Base-by-base conservation (phyloP, 1,139 yeast genomes). In the Lodderomyces beijingensis region DNA sequence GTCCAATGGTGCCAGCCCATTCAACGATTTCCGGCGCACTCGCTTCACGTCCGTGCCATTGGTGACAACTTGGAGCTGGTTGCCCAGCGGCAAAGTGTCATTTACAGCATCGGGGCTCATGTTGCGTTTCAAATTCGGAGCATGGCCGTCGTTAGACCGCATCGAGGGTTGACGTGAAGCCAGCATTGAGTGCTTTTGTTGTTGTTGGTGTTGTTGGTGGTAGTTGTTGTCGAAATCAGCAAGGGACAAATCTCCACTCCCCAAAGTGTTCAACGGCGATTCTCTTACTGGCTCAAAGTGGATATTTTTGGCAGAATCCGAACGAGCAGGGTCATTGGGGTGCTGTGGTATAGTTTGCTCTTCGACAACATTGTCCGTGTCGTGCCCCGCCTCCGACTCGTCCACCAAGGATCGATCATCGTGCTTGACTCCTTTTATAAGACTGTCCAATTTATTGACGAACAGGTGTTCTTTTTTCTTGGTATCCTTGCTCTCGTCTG, bases 221-320 rank as follows among this genome's bases (percentile, higher is more conserved):
- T 12, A 16, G 12, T 9, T 16, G 18, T 34, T 22, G 8, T 72
- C 75, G 34, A 79, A 65, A 27, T 74, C 73, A 32, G 75, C 80
- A 12, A 87, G 57, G 0, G 81, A 67, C 33, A 87, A 61, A 38
- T 78, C 77, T 1, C 95, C 95, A 36, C 70, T 65, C 1, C 95
- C 95, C 43, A 86, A 53, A 0, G 93, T 77, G 23, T 72, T 66
- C 16, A 81, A 50, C 0, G 83, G 71, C 23, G 77, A 62, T 39
- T 73, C 66, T 26, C 79, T 62, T 1, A 82, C 54, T 0, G 89
- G 77, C 42, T 70, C 74, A 45, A 84, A 83, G 31, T 69, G 75
- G 13, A 68, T 62, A 34, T 37, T 33, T 20, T 34, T 39, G 2
- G 43, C 35, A 4, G 44, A 34, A 14, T 22, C 23, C n/a, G 32